Conservation (phyloP, 352 stramenopile genomes). For the Pythium coloratum region DNA sequence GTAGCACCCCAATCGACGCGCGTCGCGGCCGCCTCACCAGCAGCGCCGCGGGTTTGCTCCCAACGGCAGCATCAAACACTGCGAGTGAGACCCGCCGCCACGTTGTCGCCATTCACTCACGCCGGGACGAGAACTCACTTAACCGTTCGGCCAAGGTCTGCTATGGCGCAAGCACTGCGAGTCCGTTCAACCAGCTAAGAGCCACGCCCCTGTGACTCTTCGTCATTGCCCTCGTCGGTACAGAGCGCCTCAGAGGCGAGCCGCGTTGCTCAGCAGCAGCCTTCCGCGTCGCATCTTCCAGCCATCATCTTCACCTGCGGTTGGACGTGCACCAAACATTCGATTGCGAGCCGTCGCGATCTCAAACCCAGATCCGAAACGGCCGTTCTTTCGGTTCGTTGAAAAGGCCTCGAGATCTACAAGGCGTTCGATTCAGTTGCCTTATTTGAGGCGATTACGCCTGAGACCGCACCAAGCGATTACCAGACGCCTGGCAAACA, state of each 20-base stretch:
- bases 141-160: neutral
- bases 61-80: neutral
- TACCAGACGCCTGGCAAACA: too few relatives aligned
- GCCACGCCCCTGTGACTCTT: neutral
- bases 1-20: neutral
- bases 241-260: neutral
- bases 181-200: neutral
- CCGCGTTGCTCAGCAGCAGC: neutral
- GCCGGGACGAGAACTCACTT: neutral
- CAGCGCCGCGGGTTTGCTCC: neutral
- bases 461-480: neutral
- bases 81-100: neutral
- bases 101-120: neutral
- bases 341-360: neutral
- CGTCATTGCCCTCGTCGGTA: neutral
- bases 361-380: neutral
- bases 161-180: neutral
- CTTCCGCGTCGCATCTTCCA: neutral
- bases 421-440: neutral
- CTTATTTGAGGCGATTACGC: neutral
- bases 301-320: neutral
- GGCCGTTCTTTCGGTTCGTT: neutral
- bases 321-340: neutral
- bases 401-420: neutral
- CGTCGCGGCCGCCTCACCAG: neutral